Evolutionary conservation across 495 filamentous ascomycete genomes (phyloP), one percentile per base, ranked within the genome.

Genomic region (Xylaria telfairii): DNA sequence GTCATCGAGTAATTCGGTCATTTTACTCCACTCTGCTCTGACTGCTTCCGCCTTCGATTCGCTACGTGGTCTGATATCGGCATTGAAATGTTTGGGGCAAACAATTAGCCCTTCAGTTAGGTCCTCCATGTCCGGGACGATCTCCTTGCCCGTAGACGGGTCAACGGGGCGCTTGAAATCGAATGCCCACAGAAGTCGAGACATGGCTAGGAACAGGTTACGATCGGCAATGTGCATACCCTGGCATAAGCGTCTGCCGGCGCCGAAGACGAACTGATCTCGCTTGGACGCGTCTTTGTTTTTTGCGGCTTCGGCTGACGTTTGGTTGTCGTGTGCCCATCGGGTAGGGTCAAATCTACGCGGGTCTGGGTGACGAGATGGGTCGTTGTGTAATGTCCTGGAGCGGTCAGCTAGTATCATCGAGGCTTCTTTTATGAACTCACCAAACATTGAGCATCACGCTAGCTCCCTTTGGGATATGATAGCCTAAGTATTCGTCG

Each of bases 181-280:
- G 68, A 89, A 90, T 0, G 80, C 84, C 70, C 86, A 86, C 19
- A 91, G 69, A 0, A 86, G 66, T 28, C 83, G 76, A 0, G 85
- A 78, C 4, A 85, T 75, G 26, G 70, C 79, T 0, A 88, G 28
- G 69, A 81, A 89, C 10, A 90, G 56, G 4, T 76, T 84, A 1
- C 79, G 78, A 51, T 89, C 87, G 0, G 88, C 89, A 0, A 90
- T 72, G 7, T 81, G 72, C 24, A 85, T 64, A 0, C 87, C 88
- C 0, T 83, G 81, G 62, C 88, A 90, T 7, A 87, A 76, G 0
- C 87, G 80, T 4, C 87, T 80, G 0, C 87, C 88, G n/a, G 83
- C 85, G 2, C 87, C 87, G 71, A 87, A 90, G 4, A 70, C 75
- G 2, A 80, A 77, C 21, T 75, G 62, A 21, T 65, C 62, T 32